Evolutionary conservation across 202 grass and related monocot genomes (phyloP), one percentile per base, ranked within the genome.

Genomic region (Zoysia matrella): DNA sequence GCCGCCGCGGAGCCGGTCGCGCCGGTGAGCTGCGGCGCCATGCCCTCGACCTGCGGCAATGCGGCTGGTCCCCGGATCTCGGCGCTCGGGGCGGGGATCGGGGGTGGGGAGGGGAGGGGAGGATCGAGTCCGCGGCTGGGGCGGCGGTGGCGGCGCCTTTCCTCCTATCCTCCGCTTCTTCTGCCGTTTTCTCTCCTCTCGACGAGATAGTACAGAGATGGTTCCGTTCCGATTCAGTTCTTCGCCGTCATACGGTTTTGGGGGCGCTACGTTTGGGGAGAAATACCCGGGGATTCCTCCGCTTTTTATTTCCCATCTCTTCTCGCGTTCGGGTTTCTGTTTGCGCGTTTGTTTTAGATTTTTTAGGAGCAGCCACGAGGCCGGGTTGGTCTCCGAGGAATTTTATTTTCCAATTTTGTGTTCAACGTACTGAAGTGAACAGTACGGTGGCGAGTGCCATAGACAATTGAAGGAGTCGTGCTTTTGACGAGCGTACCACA

Each of bases 11-110:
- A 69, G 64, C 84, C 44, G 53, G 83, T 73, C 61, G 82, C 67
- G 77, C 88, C 69, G 63, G 79, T 83, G 48, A 80, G 80, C 88
- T 90, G 88, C 84, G 84, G 83, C 84, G 88, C 80, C 88, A 90
- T 86, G 64, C 52, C 66, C 43, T 70, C 69, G 84, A 78, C 67
- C 87, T 74, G 77, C 82, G 54, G 83, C 88, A 90, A 91, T 91
- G 89, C 49, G 78, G 77, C 69, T 77, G 39, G 40, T 42, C 49
- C 57, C 73, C 47, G 83, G 86, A 89, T 88, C 83, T 89, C 79
- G 83, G 53, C 16, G 39, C 2, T 1, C 8, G 48, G 70, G 0
- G 9, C 43, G 30, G 47, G 5, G 40, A 2, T 44, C 43, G 50
- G 72, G 22, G 22, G 22, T 30, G 22, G 22, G 22, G 22, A 36